Conservation (phyloP, 495 filamentous ascomycete genomes). For the Polyplosphaeria fusca region DNA sequence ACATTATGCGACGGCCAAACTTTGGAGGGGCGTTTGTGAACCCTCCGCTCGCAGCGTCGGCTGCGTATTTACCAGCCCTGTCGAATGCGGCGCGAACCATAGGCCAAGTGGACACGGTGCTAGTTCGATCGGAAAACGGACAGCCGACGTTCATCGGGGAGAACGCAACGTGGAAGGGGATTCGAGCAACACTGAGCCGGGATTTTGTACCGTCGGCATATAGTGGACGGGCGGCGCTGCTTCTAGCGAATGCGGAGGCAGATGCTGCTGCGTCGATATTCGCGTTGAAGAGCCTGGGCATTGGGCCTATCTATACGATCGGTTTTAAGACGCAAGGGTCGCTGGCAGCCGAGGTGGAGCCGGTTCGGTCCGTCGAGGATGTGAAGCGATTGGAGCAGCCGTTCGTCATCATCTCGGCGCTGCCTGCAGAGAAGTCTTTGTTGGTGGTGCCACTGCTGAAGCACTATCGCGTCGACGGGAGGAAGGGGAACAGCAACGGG, state of each 20-base stretch:
- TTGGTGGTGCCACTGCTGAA: conserved; percentile 76
- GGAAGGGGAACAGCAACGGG: conserved; percentile 35
- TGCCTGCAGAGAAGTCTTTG: conserved; percentile 72
- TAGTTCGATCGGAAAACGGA: conserved; percentile 49
- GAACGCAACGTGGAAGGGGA: conserved; percentile 80
- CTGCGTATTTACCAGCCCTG: conserved; percentile 58
- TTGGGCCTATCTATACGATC: conserved; percentile 77
- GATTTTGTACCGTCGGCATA: conserved; percentile 82
- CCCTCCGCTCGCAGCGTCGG: conserved; percentile 56
- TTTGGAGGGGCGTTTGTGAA: conserved; percentile 80
- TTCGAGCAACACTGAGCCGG: conserved; percentile 71
- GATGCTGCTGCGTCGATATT: conserved; percentile 74
- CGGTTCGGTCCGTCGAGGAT: conserved; percentile 74
- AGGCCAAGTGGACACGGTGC: conserved; percentile 75
- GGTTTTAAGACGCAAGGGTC: conserved; percentile 70
- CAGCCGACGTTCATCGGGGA: conserved; percentile 60
- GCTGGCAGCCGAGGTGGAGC: conserved; percentile 63
- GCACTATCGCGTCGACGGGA: conserved; percentile 48
- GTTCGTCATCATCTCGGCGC: conserved; percentile 74
- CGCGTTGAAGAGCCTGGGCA: conserved; percentile 68
- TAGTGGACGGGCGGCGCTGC: conserved; percentile 66
- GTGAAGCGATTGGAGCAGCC: conserved; percentile 71
- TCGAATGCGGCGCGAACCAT: conserved; percentile 72
- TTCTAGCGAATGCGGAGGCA: conserved; percentile 63
- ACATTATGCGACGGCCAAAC: conserved; percentile 62